Evolutionary conservation across 495 filamentous ascomycete genomes (phyloP).

Genomic region (Neurospora sp.): DNA sequence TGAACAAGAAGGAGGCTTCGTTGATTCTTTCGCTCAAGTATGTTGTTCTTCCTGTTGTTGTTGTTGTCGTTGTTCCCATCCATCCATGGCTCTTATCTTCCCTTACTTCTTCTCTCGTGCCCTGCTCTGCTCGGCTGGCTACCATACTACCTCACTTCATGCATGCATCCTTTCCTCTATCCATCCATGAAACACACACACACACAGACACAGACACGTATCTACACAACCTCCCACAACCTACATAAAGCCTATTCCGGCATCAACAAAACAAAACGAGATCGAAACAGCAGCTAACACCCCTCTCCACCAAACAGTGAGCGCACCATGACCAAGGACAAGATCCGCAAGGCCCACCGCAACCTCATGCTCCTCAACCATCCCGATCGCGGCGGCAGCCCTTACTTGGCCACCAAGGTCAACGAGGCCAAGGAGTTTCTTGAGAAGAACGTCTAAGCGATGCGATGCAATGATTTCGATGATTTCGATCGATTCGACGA

Average conservation of each 20-base stretch:
- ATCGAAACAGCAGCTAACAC: slow-evolving; percentile 4
- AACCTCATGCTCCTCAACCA: slow-evolving; percentile 97
- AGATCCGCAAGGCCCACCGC: slow-evolving; percentile 90
- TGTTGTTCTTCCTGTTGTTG: slow-evolving; percentile 11
- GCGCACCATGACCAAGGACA: slow-evolving; percentile 74
- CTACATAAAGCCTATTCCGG: background rate
- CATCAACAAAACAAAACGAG: background rate
- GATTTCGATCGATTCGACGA: background rate
- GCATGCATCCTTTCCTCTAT: background rate
- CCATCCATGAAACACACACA: background rate
- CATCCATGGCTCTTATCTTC: background rate
- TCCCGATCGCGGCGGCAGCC: slow-evolving; percentile 92
- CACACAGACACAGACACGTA: background rate
- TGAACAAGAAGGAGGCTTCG: slow-evolving; percentile 84
- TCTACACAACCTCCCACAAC: background rate
- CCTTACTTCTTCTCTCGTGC: background rate
- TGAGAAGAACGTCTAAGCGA: slow-evolving; percentile 50
- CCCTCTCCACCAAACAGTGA: slow-evolving; percentile 46
- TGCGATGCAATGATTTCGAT: background rate
- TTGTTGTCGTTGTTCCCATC: background rate
- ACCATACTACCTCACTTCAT: background rate
- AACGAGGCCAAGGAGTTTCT: slow-evolving; percentile 97
- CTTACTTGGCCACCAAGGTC: slow-evolving; percentile 92
- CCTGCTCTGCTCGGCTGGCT: background rate
- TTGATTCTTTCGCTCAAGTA: slow-evolving; percentile 89